Evolutionary conservation across 164 flowering plant genomes (phyloP).

Genomic region (Magnolia officinalis): DNA sequence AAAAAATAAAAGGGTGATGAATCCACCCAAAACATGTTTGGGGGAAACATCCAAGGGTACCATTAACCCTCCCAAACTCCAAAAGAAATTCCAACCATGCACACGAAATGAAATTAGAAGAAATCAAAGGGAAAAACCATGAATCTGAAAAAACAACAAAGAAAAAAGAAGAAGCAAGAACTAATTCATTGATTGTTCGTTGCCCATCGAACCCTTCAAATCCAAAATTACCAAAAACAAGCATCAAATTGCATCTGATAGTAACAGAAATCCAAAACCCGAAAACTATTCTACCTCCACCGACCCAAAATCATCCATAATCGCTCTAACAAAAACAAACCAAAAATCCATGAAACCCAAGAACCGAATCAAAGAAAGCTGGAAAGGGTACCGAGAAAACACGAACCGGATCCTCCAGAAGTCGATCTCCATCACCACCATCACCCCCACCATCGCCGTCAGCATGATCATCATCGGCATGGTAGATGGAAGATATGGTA

Average conservation of each 20-base stretch:
- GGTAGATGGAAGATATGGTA: slow-evolving; percentile 63
- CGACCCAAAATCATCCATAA: not conserved
- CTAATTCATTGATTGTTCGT: not conserved
- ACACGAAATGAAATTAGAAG: not conserved
- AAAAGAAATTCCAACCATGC: not conserved
- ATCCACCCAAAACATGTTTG: no score
- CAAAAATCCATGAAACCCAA: not conserved
- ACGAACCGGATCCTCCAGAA: slow-evolving; percentile 7
- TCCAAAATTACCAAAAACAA: not conserved
- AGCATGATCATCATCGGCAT: slow-evolving; percentile 12
- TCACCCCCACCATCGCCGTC: slow-evolving; percentile 2
- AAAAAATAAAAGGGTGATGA: no score
- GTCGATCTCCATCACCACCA: not conserved
- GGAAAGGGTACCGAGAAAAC: not conserved
- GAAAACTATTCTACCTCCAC: not conserved
- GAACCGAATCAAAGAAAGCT: not conserved
- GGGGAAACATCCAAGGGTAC: no score
- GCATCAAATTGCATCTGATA: not conserved
- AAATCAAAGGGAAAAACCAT: not conserved
- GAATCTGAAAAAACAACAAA: not conserved
- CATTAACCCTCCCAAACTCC: not conserved
- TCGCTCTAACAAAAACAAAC: not conserved
- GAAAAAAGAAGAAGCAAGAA: not conserved
- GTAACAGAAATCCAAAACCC: not conserved
- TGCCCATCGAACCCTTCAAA: not conserved